phyloP scores from a whole-genome alignment of 202 grass and related monocot genomes.

The Zoysia matrella region DNA sequence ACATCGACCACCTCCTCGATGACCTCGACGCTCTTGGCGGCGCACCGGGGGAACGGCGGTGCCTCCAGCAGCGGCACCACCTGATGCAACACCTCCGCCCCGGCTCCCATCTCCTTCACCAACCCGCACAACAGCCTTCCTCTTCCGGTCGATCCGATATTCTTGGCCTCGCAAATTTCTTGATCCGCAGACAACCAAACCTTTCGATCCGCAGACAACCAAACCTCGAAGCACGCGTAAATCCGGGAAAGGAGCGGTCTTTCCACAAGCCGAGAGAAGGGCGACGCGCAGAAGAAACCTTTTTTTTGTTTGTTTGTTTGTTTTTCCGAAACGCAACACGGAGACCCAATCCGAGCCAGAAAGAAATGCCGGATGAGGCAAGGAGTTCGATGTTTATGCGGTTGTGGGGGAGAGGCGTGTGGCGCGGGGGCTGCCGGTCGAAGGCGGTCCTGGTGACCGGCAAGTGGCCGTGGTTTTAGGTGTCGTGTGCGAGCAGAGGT shows the following conservation, averaged over 20 bases:
- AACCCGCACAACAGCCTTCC: slow-evolving; percentile 10
- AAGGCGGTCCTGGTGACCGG: background rate
- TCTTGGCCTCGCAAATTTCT: background rate
- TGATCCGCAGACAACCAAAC: background rate
- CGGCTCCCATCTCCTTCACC: slow-evolving; percentile 76
- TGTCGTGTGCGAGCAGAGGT: background rate
- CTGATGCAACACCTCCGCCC: slow-evolving; percentile 67
- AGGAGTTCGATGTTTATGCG: slow-evolving; percentile 30
- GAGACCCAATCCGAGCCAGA: slow-evolving; percentile 38
- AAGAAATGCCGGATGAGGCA: slow-evolving; percentile 34
- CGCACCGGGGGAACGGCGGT: slow-evolving; percentile 45
- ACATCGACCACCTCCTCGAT: slow-evolving; percentile 46
- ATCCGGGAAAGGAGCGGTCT: slow-evolving; percentile 25
- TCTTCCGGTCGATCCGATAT: no score
- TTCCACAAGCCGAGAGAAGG: slow-evolving; percentile 26
- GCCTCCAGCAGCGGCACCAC: slow-evolving; percentile 64
- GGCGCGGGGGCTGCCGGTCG: slow-evolving; percentile 29
- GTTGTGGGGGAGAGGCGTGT: slow-evolving; percentile 6
- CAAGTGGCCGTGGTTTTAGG: background rate
- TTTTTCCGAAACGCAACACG: slow-evolving; percentile 10
- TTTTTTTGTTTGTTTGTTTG: background rate
- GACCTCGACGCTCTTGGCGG: slow-evolving; percentile 50
- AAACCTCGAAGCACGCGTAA: background rate
- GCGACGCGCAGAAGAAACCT: slow-evolving; percentile 7
- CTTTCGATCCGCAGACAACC: background rate